These are phyloP conservation scores for Arabidopsis suecica DNA, from an alignment of 345 rosid genomes.

Conservation along the genomic window DNA sequence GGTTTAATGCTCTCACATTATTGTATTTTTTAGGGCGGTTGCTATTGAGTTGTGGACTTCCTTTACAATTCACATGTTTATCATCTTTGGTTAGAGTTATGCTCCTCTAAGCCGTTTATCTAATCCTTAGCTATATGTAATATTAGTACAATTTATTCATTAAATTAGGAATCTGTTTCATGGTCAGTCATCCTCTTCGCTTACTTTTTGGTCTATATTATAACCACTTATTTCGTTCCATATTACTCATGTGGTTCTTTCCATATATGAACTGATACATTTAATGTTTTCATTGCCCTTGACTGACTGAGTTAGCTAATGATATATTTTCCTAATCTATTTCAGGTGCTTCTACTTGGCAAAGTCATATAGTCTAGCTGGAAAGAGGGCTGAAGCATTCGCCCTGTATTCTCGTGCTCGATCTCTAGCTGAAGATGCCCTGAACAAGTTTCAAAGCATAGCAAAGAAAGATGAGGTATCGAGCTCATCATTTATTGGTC, in stretches of 20 bases:
- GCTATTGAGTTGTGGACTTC: conserved; percentile 11
- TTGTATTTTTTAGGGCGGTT: conserved; percentile 4
- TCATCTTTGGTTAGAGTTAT: conserved; percentile 4
- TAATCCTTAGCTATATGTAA: neutral
- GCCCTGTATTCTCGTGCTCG: conserved; percentile 74
- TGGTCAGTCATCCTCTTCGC: neutral
- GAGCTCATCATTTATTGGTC: neutral
- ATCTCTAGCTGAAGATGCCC: conserved; percentile 77
- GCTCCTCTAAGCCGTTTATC: neutral
- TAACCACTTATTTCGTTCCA: neutral
- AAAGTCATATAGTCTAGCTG: conserved; percentile 87
- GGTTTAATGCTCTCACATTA: conserved; percentile 55
- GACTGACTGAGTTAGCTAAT: conserved; percentile 19
- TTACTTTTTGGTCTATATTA: conserved; percentile 7
- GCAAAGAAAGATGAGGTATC: conserved; percentile 62
- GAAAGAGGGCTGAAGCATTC: conserved; percentile 89
- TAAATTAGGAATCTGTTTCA: neutral
- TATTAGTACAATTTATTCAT: conserved; percentile 4
- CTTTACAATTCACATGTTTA: neutral
- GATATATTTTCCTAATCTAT: conserved; percentile 35
- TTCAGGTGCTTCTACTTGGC: conserved; percentile 95
- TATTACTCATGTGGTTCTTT: neutral
- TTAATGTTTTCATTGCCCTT: conserved; percentile 13
- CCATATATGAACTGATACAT: neutral
- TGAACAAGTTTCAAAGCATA: conserved; percentile 53